Evolutionary conservation across 331 rosid genomes (phyloP).

Genomic region (Quercus tomentella): DNA sequence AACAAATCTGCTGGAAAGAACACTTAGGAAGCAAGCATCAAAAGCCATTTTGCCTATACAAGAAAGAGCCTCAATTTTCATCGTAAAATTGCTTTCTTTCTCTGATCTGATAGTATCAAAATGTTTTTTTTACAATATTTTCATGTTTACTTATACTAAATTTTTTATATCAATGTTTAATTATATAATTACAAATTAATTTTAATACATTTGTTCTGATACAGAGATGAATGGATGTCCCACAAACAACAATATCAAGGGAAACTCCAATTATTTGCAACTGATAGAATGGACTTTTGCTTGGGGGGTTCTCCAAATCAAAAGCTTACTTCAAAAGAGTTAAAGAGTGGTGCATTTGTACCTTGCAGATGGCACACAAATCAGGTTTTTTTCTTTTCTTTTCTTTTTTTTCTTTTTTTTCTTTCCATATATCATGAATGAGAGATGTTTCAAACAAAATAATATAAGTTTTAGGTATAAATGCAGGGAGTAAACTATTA

Average conservation of each 20-base stretch:
- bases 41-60: slow-evolving; percentile 62
- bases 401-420: neutral
- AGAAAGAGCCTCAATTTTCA: slow-evolving; percentile 48
- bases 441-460: neutral
- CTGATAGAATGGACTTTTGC: slow-evolving; percentile 44
- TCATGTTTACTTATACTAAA: neutral
- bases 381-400: slow-evolving; percentile 56
- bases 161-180: neutral
- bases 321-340: slow-evolving; percentile 63
- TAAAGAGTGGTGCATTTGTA: slow-evolving; percentile 54
- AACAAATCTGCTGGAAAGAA: too few species aligned
- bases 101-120: slow-evolving; percentile 4
- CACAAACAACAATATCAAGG: slow-evolving; percentile 45
- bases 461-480: neutral
- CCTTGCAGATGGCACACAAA: slow-evolving; percentile 66
- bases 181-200: neutral
- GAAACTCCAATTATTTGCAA: slow-evolving; percentile 56
- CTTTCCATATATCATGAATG: neutral
- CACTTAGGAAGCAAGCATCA: slow-evolving; percentile 26
- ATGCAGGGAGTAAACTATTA: neutral
- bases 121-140: neutral
- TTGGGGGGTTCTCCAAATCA: slow-evolving; percentile 68
- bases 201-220: slow-evolving; percentile 6
- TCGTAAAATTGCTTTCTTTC: slow-evolving; percentile 44
- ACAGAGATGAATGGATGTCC: slow-evolving; percentile 42